Conservation (phyloP, 2,329 filamentous ascomycete genomes). For the Hypoxylon sp. region DNA sequence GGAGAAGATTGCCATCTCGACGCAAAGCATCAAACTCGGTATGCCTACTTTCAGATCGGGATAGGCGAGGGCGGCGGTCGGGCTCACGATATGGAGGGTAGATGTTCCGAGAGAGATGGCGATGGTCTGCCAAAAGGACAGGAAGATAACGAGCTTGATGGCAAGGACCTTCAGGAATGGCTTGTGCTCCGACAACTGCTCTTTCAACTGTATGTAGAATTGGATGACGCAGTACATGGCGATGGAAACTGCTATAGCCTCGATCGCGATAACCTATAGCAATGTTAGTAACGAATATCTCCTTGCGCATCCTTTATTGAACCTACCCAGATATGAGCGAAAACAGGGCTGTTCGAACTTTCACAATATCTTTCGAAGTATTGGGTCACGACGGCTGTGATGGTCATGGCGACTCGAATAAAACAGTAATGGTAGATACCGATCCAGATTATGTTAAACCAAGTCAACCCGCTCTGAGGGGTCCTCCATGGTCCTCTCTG, state of each 20-base stretch:
- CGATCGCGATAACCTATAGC: slow-evolving; percentile 68
- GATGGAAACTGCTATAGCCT: slow-evolving; percentile 76
- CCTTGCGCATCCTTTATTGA: background rate
- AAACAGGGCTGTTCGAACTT: slow-evolving; percentile 77
- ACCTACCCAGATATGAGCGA: slow-evolving; percentile 84
- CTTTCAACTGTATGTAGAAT: slow-evolving; percentile 81
- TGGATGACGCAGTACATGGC: slow-evolving; percentile 92
- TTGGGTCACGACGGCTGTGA: slow-evolving; percentile 78
- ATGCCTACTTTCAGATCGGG: slow-evolving; percentile 84
- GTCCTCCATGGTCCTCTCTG: slow-evolving; percentile 74
- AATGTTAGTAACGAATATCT: slow-evolving; percentile 8
- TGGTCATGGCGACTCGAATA: slow-evolving; percentile 79
- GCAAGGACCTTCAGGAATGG: slow-evolving; percentile 84
- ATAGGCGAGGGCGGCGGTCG: slow-evolving; percentile 69
- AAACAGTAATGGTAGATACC: slow-evolving; percentile 88
- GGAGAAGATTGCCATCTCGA: slow-evolving; percentile 86
- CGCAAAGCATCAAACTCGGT: slow-evolving; percentile 77
- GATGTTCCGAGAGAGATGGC: slow-evolving; percentile 63
- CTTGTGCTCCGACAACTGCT: slow-evolving; percentile 71
- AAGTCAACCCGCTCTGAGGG: slow-evolving; percentile 83
- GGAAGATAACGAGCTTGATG: slow-evolving; percentile 91
- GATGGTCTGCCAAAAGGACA: slow-evolving; percentile 84
- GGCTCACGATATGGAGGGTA: slow-evolving; percentile 67
- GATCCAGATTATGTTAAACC: slow-evolving; percentile 89
- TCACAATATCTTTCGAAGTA: slow-evolving; percentile 78